Conservation (phyloP, 2,329 filamentous ascomycete genomes). For the Emericellopsis atlantica region DNA sequence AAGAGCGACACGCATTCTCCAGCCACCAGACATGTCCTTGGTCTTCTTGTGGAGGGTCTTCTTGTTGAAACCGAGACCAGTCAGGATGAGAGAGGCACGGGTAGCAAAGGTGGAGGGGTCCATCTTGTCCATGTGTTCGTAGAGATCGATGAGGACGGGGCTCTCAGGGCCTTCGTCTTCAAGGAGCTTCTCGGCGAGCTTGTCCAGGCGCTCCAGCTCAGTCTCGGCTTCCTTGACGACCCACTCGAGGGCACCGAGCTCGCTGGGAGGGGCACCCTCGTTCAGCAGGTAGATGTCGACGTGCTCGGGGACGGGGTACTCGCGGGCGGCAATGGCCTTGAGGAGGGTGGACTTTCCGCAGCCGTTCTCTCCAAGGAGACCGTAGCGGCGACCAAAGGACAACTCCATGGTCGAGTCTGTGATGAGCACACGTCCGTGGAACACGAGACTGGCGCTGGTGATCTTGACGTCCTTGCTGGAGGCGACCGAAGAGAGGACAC, state of each 20-base stretch:
- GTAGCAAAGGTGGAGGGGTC: slow-evolving; percentile 95
- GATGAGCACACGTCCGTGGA: slow-evolving; percentile 95
- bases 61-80: slow-evolving; percentile 99
- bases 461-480: slow-evolving; percentile 95
- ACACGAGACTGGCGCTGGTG: slow-evolving; percentile 82
- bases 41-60: slow-evolving; percentile 97
- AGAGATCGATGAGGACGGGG: slow-evolving; percentile 82
- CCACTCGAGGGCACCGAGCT: slow-evolving; percentile 91
- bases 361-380: slow-evolving; percentile 94
- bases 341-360: slow-evolving; percentile 98
- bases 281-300: slow-evolving; percentile 98
- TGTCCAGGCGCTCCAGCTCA: slow-evolving; percentile 84
- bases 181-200: slow-evolving; percentile 75
- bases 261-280: slow-evolving; percentile 82
- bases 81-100: slow-evolving; percentile 89
- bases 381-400: slow-evolving; percentile 85
- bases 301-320: slow-evolving; percentile 91
- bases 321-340: slow-evolving; percentile 85
- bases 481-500: slow-evolving; percentile 77
- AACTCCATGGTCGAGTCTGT: slow-evolving; percentile 89
- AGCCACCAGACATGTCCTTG: slow-evolving; percentile 99
- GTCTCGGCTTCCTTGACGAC: slow-evolving; percentile 89
- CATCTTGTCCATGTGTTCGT: slow-evolving; percentile 98
- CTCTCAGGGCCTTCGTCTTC: slow-evolving; percentile 88
- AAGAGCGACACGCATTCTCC: slow-evolving; percentile 98